Evolutionary conservation across 306 rosid genomes (phyloP).

Genomic region (Lathyrus sativus): DNA sequence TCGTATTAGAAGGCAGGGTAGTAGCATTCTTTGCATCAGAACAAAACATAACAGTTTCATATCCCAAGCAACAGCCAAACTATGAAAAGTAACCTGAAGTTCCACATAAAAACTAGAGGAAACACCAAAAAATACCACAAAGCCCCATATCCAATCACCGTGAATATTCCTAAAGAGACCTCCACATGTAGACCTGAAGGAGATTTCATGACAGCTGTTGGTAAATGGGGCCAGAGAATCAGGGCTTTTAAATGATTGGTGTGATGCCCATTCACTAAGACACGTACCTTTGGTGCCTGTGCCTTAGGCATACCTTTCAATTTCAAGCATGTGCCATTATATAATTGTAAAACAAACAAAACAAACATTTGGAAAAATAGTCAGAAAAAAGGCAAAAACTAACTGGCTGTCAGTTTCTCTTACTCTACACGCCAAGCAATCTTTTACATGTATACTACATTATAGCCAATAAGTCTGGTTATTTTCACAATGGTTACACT

Average conservation of each 20-base stretch:
- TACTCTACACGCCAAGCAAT: no score
- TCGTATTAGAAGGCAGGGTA: background rate
- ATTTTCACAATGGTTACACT: no score
- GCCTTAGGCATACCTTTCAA: background rate
- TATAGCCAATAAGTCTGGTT: no score
- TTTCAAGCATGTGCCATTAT: background rate
- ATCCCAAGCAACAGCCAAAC: background rate
- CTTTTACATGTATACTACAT: no score
- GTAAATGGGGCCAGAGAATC: background rate
- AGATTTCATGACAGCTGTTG: background rate
- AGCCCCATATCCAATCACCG: background rate
- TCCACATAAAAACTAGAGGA: background rate
- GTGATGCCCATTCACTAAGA: background rate
- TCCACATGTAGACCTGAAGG: background rate
- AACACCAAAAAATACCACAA: background rate
- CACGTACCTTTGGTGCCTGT: background rate
- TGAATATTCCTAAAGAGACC: constrained; percentile 1
- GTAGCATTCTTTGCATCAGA: background rate
- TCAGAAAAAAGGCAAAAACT: no score
- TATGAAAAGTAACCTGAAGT: background rate
- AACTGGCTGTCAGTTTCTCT: no score
- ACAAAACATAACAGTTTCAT: background rate
- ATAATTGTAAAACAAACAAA: background rate
- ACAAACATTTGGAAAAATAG: no score
- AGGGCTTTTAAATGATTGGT: background rate